Evolutionary conservation across 441 rosid genomes (phyloP).

Genomic region (Pelargonium australe): DNA sequence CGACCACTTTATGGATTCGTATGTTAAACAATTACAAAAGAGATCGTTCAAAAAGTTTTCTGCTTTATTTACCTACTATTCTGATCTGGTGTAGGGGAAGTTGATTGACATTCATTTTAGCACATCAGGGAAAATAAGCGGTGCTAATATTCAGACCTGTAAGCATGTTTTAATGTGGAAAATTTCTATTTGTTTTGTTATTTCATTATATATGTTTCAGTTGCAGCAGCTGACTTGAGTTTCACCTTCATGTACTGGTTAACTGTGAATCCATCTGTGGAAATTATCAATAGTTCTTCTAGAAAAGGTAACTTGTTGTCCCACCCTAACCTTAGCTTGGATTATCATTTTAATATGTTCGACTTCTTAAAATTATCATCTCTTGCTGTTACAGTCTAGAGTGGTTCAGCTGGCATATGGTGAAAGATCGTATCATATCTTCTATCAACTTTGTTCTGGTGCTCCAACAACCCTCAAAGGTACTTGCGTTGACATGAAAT

Average conservation of each 20-base stretch:
- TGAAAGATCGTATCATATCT: constrained; percentile 90
- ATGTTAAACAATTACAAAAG: not conserved
- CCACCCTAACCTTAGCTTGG: constrained; percentile 18
- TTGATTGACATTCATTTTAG: constrained; percentile 82
- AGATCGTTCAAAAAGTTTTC: not conserved
- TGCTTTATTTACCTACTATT: constrained; percentile 11
- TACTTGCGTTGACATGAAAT: constrained; percentile 20
- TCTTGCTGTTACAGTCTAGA: constrained; percentile 68
- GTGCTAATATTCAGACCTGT: constrained; percentile 89
- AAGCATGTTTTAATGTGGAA: constrained; percentile 31
- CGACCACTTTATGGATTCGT: not conserved
- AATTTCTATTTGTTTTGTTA: constrained; percentile 13
- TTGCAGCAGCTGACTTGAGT: constrained; percentile 32
- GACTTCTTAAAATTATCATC: constrained; percentile 28
- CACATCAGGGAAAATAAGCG: constrained; percentile 69
- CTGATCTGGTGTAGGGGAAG: constrained; percentile 57
- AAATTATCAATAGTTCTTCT: constrained; percentile 53
- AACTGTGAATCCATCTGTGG: constrained; percentile 21
- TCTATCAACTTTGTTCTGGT: constrained; percentile 95
- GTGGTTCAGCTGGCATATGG: constrained; percentile 80
- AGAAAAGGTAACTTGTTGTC: constrained; percentile 67
- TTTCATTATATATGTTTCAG: constrained; percentile 13
- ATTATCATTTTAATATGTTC: constrained; percentile 16
- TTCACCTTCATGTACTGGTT: constrained; percentile 20
- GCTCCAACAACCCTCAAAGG: constrained; percentile 84